Base-by-base conservation (phyloP, 768 basidiomycete species). In the Cubamyces sp. region DNA sequence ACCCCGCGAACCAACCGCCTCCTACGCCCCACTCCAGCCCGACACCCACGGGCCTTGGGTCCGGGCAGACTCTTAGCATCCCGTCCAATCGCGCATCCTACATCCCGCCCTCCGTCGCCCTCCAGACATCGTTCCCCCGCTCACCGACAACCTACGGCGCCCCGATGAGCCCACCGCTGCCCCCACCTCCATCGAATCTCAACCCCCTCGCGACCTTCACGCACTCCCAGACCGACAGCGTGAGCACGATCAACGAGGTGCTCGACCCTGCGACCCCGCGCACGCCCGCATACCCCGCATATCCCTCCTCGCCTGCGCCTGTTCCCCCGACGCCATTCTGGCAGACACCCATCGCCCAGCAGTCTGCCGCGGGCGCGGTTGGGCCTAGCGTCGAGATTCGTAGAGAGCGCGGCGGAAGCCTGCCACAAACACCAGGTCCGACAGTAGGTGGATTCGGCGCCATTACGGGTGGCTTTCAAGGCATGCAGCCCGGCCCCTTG, bases 381-480 rank as follows among this genome's bases (percentile, higher is more conserved):
- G 83, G 87, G 1, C 80, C 82, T 3, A 84, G 83, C 67, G 76
- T 91, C 26, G 92, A 93, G 68, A 83, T 89, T 42, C 79, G 82
- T 46, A 80, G 89, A n/a, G 84, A 86, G 66, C 78, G 84, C 18
- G 82, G 82, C 15, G 72, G 77, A 64, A 56, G 65, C 37, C 48
- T 54, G 16, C 83, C 84, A 6, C 82, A 77, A 56, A 87, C 88
- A 1, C 86, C 88, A 14, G 77, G 82, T 3, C 87, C 86, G 5
- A 74, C 78, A 43, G 76, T 87, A 21, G 68, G 77, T 1, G 69
- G 65, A 4, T 68, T 68, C 55, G 54, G 62, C n/a, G 51, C 45
- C 23, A 19, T 58, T 25, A 48, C 56, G 79, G 34, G 75, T 73
- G 3, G 70, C 53, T 26, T 79, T 78, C 59, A 77, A 76, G 57